Conservation (phyloP, 495 filamentous ascomycete genomes). For the Xylaria bambusicola region DNA sequence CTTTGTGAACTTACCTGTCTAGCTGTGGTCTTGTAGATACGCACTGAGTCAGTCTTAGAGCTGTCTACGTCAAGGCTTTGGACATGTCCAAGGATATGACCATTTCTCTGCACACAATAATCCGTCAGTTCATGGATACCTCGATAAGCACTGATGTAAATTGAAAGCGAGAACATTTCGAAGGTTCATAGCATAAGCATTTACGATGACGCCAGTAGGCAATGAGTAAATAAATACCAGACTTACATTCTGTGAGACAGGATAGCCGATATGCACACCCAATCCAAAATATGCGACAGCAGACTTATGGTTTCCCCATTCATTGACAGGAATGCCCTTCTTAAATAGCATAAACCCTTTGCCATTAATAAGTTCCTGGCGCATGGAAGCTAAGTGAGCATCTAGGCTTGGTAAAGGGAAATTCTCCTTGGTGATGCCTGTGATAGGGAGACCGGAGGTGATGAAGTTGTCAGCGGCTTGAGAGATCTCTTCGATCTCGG, state of each 20-base stretch:
- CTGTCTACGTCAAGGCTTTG: slow-evolving; percentile 86
- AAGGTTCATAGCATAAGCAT: too few relatives aligned
- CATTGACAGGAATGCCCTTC: slow-evolving; percentile 73
- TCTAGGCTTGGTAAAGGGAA: slow-evolving; percentile 69
- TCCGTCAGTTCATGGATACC: not conserved
- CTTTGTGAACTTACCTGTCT: slow-evolving; percentile 49
- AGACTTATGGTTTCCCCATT: slow-evolving; percentile 79
- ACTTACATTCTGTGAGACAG: slow-evolving; percentile 73
- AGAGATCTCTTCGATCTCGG: slow-evolving; percentile 71
- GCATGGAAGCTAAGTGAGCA: slow-evolving; percentile 55
- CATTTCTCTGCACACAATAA: slow-evolving; percentile 44
- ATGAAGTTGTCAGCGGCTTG: slow-evolving; percentile 69
- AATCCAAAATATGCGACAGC: slow-evolving; percentile 89
- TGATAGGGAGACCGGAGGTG: slow-evolving; percentile 60
- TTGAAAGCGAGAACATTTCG: not conserved
- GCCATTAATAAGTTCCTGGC: slow-evolving; percentile 74
- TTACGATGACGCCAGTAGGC: too few relatives aligned
- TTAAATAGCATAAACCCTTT: slow-evolving; percentile 92
- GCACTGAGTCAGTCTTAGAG: slow-evolving; percentile 75
- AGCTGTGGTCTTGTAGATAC: slow-evolving; percentile 88
- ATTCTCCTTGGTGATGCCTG: slow-evolving; percentile 70
- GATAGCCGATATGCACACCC: slow-evolving; percentile 83
- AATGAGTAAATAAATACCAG: not conserved
- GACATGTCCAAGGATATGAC: slow-evolving; percentile 90
- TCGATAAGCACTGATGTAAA: not conserved